A percentile compares a stretch with the other conserved stretches of the same genome.
Conservation (phyloP, 176 grass and related monocot species). For the Juncus effusus region DNA sequence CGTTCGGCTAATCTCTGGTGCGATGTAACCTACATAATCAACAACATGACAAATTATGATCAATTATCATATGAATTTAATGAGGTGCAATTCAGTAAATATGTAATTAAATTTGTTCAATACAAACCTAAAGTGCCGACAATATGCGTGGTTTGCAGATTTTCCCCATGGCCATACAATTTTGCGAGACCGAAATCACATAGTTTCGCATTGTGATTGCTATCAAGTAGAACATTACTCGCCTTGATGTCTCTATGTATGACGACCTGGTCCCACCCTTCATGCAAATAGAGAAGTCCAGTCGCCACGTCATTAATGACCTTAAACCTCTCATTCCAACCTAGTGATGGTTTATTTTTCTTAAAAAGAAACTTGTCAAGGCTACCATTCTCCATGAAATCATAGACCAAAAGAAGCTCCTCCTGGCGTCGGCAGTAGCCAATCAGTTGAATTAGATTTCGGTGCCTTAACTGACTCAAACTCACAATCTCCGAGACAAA, state of each 20-base stretch:
- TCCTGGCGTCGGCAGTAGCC: conserved; percentile 64
- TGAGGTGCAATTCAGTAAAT: too few relatives aligned
- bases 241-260: conserved; percentile 59
- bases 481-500: conserved; percentile 69
- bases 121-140: neutral
- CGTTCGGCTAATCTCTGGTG: conserved; percentile 77
- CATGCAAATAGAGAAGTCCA: conserved; percentile 73
- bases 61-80: too few relatives aligned
- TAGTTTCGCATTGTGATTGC: conserved; percentile 36
- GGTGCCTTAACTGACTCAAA: conserved; percentile 70
- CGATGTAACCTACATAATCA: conserved; percentile 26
- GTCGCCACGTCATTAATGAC: conserved; percentile 53
- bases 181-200: conserved; percentile 46
- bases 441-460: conserved; percentile 65
- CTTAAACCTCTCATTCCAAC: conserved; percentile 48
- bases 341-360: conserved; percentile 12
- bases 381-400: conserved; percentile 69
- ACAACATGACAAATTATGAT: too few relatives aligned
- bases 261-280: conserved; percentile 86
- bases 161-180: conserved; percentile 34
- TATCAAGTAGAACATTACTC: conserved; percentile 44
- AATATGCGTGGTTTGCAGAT: conserved; percentile 35
- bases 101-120: too few relatives aligned
- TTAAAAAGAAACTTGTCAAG: conserved; percentile 58
- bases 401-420: conserved; percentile 72